Evolutionary conservation across 192 early-diverging fungal species (phyloP).

Genomic region (Coemansia sp.): DNA sequence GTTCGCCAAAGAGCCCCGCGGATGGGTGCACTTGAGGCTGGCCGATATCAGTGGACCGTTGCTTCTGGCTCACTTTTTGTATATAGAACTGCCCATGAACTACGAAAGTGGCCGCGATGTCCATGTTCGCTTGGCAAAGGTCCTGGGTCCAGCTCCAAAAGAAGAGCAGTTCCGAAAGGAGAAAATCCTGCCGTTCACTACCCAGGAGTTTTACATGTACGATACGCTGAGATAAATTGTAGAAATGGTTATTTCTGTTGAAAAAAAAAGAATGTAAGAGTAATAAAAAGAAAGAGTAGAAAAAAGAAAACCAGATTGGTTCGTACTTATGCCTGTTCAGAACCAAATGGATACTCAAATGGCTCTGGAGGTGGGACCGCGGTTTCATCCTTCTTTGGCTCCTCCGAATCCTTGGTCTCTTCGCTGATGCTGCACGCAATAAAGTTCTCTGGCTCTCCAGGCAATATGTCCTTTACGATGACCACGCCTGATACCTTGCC

Average conservation of each 20-base stretch:
- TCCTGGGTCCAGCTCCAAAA: slow-evolving; percentile 32
- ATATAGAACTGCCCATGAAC: slow-evolving; percentile 40
- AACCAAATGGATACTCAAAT: slow-evolving; percentile 78
- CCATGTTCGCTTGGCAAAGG: slow-evolving; percentile 28
- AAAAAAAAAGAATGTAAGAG: slow-evolving; percentile 7
- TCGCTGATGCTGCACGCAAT: slow-evolving; percentile 60
- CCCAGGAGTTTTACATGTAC: slow-evolving; percentile 41
- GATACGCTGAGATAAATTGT: slow-evolving; percentile 32
- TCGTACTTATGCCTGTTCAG: slow-evolving; percentile 28
- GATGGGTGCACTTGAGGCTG: slow-evolving; percentile 33
- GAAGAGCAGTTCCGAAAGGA: slow-evolving; percentile 30
- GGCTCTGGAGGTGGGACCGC: slow-evolving; percentile 73
- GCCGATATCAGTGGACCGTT: slow-evolving; percentile 18
- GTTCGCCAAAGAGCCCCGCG: slow-evolving; percentile 24
- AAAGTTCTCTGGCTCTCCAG: slow-evolving; percentile 79
- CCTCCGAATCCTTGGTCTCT: slow-evolving; percentile 20
- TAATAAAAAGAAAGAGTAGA: slow-evolving; percentile 8
- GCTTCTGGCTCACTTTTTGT: slow-evolving; percentile 31
- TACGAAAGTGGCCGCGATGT: slow-evolving; percentile 49
- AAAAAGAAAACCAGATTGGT: neutral
- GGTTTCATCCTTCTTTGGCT: slow-evolving; percentile 1
- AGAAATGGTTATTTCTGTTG: neutral
- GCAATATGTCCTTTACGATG: slow-evolving; percentile 76
- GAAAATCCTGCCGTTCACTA: slow-evolving; percentile 32
- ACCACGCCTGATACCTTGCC: slow-evolving; percentile 75